Base-by-base conservation (phyloP, 2,329 filamentous ascomycete species). In the Beauveria scarabaeidicola region DNA sequence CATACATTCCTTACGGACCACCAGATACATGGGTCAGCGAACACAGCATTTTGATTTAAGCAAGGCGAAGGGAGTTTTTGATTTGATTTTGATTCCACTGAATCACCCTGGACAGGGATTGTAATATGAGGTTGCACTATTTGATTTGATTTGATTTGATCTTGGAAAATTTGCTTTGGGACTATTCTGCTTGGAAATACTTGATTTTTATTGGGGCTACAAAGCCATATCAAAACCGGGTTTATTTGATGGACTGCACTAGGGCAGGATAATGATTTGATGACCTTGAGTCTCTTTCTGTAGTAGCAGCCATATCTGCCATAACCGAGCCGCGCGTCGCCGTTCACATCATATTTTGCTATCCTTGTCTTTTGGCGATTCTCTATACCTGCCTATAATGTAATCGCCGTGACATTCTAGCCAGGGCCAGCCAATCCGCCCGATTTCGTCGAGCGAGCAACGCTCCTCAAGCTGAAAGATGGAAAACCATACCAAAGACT, bases 1-100 rank as follows among this genome's bases (percentile, higher is more conserved):
- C 70, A 74, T 67, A 74, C 75, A 72, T 73, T 78, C 76, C 75
- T 77, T 78, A 73, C 69, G 72, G 69, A 73, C 63, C 69, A 69
- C 70, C 72, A 63, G 53, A 57, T 61, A 61, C 60, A 61, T 61
- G 60, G 59, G 40, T 51, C 53, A 61, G 59, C 59, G 41, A 61
- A 19, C 44, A 51, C 46, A 61, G 46, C 47, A 59, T 59, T 53
- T 57, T 48, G 50, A 53, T 54, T 57, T 51, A 52, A 57, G 59
- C 59, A 57, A 54, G 59, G 53, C 59, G 59, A 52, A 23, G 27
- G 60, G 52, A 62, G 53, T 60, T 43, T 36, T 59, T 48, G 36
- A 38, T 56, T 57, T 48, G n/a, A 40, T 56, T 56, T 57, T 56
- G 43, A 57, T 50, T 57, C 51, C 38, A 58, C 47, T 36, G 32